These are phyloP conservation scores for Pseudisothecium myosuroides DNA, from an alignment of 225 moss, liverwort and hornwort genomes.

Conservation along the genomic window DNA sequence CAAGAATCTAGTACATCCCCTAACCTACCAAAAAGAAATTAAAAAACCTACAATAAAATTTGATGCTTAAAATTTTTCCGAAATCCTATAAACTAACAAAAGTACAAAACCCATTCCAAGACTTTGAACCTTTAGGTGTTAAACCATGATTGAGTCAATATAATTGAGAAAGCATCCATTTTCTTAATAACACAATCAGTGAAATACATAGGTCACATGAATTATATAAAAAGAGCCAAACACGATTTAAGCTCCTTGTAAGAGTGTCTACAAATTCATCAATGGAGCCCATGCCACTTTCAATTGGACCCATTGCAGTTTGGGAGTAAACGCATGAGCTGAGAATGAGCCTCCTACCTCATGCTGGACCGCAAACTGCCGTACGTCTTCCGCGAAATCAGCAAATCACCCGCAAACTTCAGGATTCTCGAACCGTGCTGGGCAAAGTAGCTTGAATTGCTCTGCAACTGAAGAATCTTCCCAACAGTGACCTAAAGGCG, in stretches of 20 bases:
- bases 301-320: neutral
- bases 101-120: neutral
- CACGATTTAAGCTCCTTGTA: neutral
- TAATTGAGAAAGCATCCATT: too few species aligned
- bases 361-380: neutral
- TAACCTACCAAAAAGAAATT: neutral
- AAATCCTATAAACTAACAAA: too few species aligned
- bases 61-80: fast-evolving
- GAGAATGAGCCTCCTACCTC: neutral
- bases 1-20: neutral
- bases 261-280: neutral
- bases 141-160: too few species aligned
- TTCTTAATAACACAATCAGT: too few species aligned
- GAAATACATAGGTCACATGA: neutral
- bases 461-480: neutral
- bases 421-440: neutral
- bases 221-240: neutral
- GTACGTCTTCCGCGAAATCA: neutral
- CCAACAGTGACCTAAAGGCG: neutral
- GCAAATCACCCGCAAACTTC: neutral
- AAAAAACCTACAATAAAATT: too few species aligned
- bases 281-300: too few species aligned
- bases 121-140: neutral
- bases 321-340: too few species aligned
- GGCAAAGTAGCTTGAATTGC: neutral